Evolutionary conservation across 1,284 basidiomycete species (phyloP), one percentile per base, ranked within the genome.

Genomic region (Cutaneotrichosporon sp.): DNA sequence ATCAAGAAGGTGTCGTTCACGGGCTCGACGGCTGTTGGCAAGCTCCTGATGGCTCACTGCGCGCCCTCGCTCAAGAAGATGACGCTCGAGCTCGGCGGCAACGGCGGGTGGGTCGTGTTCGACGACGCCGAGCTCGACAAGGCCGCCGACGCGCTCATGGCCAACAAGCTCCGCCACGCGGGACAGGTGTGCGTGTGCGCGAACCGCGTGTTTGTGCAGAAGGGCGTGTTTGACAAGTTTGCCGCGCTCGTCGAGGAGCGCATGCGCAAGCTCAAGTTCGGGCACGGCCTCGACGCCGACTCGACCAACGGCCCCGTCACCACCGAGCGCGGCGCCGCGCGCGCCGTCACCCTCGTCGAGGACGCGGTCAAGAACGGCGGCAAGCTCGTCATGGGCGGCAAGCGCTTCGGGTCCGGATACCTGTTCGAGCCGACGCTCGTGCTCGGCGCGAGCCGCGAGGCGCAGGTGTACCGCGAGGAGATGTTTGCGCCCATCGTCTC

Each of bases 381-480:
- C 2, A 88, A 89, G 76, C 81, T 97, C 46, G 84, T 97, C 33
- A 83, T 91, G 38, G 95, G 95, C 20, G 95, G 95, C 27, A 86
- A 87, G 78, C 82, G 83, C 38, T 65, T 78, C 7, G 66, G 69
- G 8, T 65, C 76, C 2, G 80, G 79, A 18, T 78, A 77, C 62
- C 95, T 93, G 84, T 95, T 89, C 79, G 82, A 86, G 49, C 92
- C 92, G 1, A 97, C 93, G 1, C 85, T 97, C 46, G 85, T 97
- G 52, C 84, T 85, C 10, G 90, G 93, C 67, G 90, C 95, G n/a
- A 85, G 89, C 1, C 50, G 80, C 20, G 80, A 84, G 24, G 87
- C 89, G 1, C 78, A 82, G 34, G 70, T 91, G 65, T 84, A 86
- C 72, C 69, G 69, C 14, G 92, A 93, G 75, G 91, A 94, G 80